These are phyloP conservation scores for Durio zibethinus DNA, from an alignment of 345 rosid genomes.

Conservation along the genomic window DNA sequence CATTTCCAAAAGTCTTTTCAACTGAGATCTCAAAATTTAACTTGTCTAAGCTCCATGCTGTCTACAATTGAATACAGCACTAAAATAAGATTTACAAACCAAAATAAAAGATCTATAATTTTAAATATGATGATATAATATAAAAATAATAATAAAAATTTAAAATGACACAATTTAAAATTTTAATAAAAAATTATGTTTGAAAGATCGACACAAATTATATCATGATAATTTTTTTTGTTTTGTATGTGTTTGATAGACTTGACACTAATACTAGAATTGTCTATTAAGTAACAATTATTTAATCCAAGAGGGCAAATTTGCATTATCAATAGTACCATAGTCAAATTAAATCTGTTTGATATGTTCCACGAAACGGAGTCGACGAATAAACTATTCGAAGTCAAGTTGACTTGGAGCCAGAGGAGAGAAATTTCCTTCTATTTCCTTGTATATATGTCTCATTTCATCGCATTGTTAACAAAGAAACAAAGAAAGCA, in stretches of 20 bases:
- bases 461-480: background rate
- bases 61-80: background rate
- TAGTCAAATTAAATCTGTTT: background rate
- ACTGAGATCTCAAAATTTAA: background rate
- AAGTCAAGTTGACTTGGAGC: background rate
- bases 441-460: background rate
- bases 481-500: constrained; percentile 3
- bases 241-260: too few species aligned
- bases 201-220: too few species aligned
- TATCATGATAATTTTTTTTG: too few species aligned
- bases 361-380: background rate
- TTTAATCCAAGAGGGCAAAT: background rate
- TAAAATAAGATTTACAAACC: background rate
- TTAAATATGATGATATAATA: too few species aligned
- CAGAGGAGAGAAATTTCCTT: background rate
- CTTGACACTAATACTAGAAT: too few species aligned
- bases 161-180: too few species aligned
- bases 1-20: too few species aligned
- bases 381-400: background rate
- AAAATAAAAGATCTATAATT: too few species aligned
- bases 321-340: background rate
- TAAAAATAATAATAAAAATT: too few species aligned
- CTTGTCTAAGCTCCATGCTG: background rate
- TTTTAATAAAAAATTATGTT: too few species aligned
- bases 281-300: background rate